Evolutionary conservation across 1,139 yeast genomes (phyloP), one percentile per base, ranked within the genome.

Genomic region (Nadsonia commutata): DNA sequence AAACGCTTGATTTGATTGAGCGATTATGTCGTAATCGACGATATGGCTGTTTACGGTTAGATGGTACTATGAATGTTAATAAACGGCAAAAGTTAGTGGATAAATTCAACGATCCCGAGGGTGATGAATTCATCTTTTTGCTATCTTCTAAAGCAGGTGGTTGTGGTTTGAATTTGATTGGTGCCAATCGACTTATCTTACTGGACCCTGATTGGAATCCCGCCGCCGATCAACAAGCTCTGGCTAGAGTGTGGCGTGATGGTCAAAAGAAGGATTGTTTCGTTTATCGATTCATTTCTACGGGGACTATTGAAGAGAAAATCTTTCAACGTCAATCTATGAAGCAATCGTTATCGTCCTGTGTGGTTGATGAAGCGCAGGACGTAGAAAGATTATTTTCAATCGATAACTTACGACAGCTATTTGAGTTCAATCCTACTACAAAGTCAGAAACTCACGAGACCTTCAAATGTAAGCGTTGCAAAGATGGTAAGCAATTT

Each of bases 171-270:
- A 90, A 90, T 57, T 71, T 90, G 52, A 90, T 90, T 55, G 98
- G 98, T 8, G 99, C 98, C 8, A 90, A 93, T 55, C 70, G 98
- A 49, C 68, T 90, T 48, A 76, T 90, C 22, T 67, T 90, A 45
- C 70, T 90, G 55, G 99, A 90, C 58, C 98, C 98, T 0, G 98
- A 93, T 61, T 90, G 98, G 98, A 90, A 90, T 55, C 98, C 98
- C 0, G 98, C 98, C 0, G 82, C 96, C 2, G 98, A 90, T 59
- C 98, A 90, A 59, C 98, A 90, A 63, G 98, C 98, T 0, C 68
- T 90, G 48, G 98, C 98, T 0, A 74, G 98, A 60, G 95, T 90
- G 2, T 90, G 98, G 98, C 80, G 98, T 68, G 98, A 90, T 64
- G 98, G 98, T 0, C 98, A 90, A 57, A 88, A 84, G 70, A 90